Evolutionary conservation across 2,329 filamentous ascomycete genomes (phyloP), one percentile per base, ranked within the genome.

Genomic region (Penicillium aurantiogriseum): DNA sequence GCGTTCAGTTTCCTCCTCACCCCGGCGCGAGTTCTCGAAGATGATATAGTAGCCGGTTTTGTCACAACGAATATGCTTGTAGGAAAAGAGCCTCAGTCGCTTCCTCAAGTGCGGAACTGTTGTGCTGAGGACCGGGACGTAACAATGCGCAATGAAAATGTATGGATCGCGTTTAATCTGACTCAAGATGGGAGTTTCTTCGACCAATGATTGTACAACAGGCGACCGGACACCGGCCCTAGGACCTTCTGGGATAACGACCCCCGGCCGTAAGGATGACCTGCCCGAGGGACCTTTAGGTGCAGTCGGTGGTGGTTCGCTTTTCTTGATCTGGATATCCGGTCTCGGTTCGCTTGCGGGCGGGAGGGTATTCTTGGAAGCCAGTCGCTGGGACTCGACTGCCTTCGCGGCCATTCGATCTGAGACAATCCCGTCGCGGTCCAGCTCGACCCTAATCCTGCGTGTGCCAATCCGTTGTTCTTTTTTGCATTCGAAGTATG

Each of bases 51-150:
- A 99, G 0, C 94, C 94, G 0, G 86, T 88, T 57, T 85, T 85
- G 72, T 99, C 94, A 58, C 90, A 86, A 35, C 91, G 85, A 51
- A 99, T 88, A 49, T 92, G 87, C 62, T 90, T 87, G 76, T 92
- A 91, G 58, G 85, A 81, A 71, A 90, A 96, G 50, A 87, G 86
- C 74, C 93, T 94, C 53, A 97, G 80, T 50, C 93, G 85, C 74
- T 93, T 95, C 77, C 91, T 91, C 78, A 99, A 83, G 77, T 99
- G 94, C 4, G 89, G 86, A 55, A 97, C 85, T 1, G 93, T 97
- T 25, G 91, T 89, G 33, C 84, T 83, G 69, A 97, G 85, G 13
- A 96, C 89, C 1, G 94, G 94, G 2, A 99, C 93, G 65, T 89
- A 92, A 58, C 87, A 85, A 64, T 90, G 85, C n/a, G 91, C 83